Evolutionary conservation across 2,329 filamentous ascomycete genomes (phyloP), one percentile per base, ranked within the genome.

Genomic region (Aspergillus felis): DNA sequence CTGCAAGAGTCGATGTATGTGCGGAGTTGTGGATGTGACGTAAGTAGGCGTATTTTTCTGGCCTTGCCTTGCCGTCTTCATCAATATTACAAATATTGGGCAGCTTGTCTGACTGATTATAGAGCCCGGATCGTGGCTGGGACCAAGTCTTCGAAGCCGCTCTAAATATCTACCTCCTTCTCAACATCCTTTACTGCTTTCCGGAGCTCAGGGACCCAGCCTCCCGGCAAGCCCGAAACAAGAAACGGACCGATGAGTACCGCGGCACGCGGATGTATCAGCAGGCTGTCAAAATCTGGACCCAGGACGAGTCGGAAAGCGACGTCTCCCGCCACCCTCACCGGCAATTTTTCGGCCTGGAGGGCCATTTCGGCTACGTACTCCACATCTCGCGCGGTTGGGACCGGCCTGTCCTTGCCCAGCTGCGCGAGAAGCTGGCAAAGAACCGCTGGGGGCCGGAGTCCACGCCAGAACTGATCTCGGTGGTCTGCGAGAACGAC

Each of bases 111-210:
- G 12, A 35, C 32, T 35, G 32, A 7, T 35, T 35, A 35, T 35
- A 35, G 32, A 3, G 3, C 14, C 1, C 12, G 10, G 53, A 57
- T 29, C 53, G 55, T 17, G 67, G 66, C 14, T 68, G 65, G 67
- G 42, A 56, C 17, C 29, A 22, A 5, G 20, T 66, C 10, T 59
- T 50, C 50, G 29, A 38, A 22, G 27, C 24, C 3, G 64, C 67
- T 1, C 50, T 69, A 41, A 51, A 55, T 20, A 54, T 61, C 0
- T 68, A 68, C 28, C 25, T 70, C 17, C 22, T 49, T 9, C 60
- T 70, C 8, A 68, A 69, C 24, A 32, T 69, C 67, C 80, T 81
- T 62, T 81, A 80, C 68, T 81, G 78, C 77, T 79, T 76, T 3
- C 81, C 80, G 57, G 78, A 80, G 63, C 12, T 51, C 14, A 50